Base-by-base conservation (phyloP, 345 rosid species). In the Raphanus sativus region DNA sequence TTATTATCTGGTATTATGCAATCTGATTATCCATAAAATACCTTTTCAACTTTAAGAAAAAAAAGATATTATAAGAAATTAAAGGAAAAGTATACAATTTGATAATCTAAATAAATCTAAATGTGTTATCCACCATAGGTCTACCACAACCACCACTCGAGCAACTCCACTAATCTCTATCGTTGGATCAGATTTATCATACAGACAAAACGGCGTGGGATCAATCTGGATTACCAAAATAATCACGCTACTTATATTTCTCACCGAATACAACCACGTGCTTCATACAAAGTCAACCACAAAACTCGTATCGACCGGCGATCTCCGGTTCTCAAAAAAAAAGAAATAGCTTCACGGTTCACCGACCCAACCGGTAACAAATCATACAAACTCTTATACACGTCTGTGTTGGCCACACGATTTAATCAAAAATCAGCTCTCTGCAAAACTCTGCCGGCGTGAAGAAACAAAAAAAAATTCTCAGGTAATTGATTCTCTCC, bases 351-450 rank as follows among this genome's bases (percentile, higher is more conserved):
- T 12, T 8, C 16, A 21, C 17, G 0, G 12, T 38, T 72, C 13
- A 72, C 77, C 77, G 68, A 50, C 16, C 6, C 24, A 72, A 30
- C 73, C 77, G 69, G 81, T 78, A 33, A 59, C 12, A n/a, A 58
- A 61, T 71, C 40, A 7, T 58, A n/a, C 13, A 77, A 56, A 38
- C 54, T 77, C 67, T 0, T 28, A 52, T 13, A 21, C 55, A 65
- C 69, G 69, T 78, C 73, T 78, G 81, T 78, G 81, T 60, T 73
- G 26, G 50, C 81, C 81, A 78, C 81, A 67, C 77, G 77, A 72
- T 77, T 70, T 40, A 50, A 17, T 70, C 80, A 8, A 8, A 8
- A 77, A 38, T 28, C 59, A 6, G 7, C 76, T 42, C 75, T 56
- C 62, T 56, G 62, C 62, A 56, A 24, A 56, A 29, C 21, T 12